These are phyloP conservation scores for Colletotrichum acutatum DNA, from an alignment of 2,329 filamentous ascomycete species.

Conservation along the genomic window DNA sequence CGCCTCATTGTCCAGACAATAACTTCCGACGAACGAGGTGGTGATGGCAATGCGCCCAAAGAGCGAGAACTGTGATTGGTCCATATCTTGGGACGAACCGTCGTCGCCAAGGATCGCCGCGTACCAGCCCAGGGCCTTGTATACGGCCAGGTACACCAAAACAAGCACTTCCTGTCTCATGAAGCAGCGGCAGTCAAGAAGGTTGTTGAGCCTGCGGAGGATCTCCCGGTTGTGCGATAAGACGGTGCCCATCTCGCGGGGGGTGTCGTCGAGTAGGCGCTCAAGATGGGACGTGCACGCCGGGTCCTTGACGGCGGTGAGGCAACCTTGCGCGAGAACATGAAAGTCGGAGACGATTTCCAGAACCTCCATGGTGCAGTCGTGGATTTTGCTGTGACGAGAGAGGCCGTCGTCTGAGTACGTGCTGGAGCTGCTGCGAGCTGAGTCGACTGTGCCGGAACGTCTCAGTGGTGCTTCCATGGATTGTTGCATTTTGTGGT, in stretches of 20 bases:
- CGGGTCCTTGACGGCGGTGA: background rate
- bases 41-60: conserved; percentile 3
- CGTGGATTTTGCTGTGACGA: background rate
- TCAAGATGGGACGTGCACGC: background rate
- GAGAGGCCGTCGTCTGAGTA: background rate
- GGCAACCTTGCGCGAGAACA: background rate
- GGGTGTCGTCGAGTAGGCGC: background rate
- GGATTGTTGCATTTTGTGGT: background rate
- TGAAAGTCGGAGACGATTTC: background rate
- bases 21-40: conserved; percentile 1
- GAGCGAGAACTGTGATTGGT: background rate
- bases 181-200: conserved; percentile 7
- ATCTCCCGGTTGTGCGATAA: background rate
- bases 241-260: conserved; percentile 8
- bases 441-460: background rate
- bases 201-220: background rate
- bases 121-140: conserved; percentile 15
- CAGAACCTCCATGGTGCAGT: conserved; percentile 2
- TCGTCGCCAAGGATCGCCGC: conserved; percentile 6
- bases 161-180: conserved; percentile 13
- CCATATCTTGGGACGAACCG: background rate
- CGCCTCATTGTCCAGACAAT: conserved; percentile 9
- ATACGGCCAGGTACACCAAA: background rate
- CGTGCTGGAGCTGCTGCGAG: background rate
- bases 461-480: background rate